Evolutionary conservation across 179 eudicot genomes (phyloP).

Genomic region (Beta lomatogona): DNA sequence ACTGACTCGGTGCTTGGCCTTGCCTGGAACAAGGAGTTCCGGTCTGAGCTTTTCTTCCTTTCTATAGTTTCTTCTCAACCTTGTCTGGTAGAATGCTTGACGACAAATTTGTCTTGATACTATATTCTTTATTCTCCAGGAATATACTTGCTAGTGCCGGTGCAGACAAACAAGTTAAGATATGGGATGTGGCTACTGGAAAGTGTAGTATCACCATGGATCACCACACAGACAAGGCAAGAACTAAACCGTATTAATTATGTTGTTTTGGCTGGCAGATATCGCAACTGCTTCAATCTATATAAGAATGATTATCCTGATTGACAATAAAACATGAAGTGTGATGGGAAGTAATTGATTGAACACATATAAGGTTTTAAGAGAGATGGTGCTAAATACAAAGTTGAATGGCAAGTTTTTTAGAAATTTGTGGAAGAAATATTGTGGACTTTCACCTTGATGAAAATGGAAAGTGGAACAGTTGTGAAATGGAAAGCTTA

Average conservation of each 20-base stretch:
- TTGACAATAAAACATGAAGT: background rate
- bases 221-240: slow-evolving; percentile 92
- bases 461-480: background rate
- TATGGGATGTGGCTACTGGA: slow-evolving; percentile 93
- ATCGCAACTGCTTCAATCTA: background rate
- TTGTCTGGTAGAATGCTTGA: background rate
- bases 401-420: background rate
- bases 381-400: background rate
- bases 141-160: slow-evolving; percentile 96
- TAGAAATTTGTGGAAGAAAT: background rate
- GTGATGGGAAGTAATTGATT: background rate
- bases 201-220: slow-evolving; percentile 78
- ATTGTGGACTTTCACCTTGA: background rate
- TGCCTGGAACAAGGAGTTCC: slow-evolving; percentile 93
- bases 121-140: slow-evolving; percentile 38
- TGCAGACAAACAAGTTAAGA: slow-evolving; percentile 86
- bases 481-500: background rate
- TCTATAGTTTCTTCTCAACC: background rate
- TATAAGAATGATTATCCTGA: background rate
- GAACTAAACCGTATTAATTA: slow-evolving; percentile 17
- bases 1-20: slow-evolving; percentile 91
- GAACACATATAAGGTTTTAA: background rate
- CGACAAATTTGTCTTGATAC: background rate
- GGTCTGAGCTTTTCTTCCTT: slow-evolving; percentile 39
- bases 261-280: slow-evolving; percentile 7